Percentiles rank a stretch among this genome's conserved stretches.
Evolutionary conservation across 2,329 filamentous ascomycete species (phyloP).

Genomic region (Nemania abortiva): DNA sequence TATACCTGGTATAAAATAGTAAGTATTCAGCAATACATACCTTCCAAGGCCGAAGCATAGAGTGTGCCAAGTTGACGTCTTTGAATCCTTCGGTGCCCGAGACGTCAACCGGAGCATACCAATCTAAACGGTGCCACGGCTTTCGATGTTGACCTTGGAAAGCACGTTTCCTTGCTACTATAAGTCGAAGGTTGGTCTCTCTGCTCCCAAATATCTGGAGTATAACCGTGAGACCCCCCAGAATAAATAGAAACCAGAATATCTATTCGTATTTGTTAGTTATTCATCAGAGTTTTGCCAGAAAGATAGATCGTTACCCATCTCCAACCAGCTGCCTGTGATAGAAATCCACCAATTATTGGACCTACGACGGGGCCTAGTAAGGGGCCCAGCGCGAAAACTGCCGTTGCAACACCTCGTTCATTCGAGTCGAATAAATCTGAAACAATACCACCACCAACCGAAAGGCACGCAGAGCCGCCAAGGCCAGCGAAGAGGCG

Average conservation of each 20-base stretch:
- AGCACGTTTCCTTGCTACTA: slow-evolving; percentile 30
- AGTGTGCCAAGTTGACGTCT: slow-evolving; percentile 19
- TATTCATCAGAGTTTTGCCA: background rate
- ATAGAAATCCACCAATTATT: slow-evolving; percentile 33
- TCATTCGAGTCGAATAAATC: slow-evolving; percentile 34
- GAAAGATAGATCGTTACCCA: slow-evolving; percentile 24
- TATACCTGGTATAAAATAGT: background rate
- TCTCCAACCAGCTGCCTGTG: slow-evolving; percentile 35
- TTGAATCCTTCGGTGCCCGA: slow-evolving; percentile 11
- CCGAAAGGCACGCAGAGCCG: slow-evolving; percentile 35
- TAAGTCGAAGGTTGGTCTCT: slow-evolving; percentile 34
- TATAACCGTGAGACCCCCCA: slow-evolving; percentile 27
- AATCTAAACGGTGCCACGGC: slow-evolving; percentile 36
- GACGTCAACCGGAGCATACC: slow-evolving; percentile 25
- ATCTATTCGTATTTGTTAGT: slow-evolving; percentile 21
- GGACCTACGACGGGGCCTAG: slow-evolving; percentile 38
- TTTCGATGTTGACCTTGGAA: slow-evolving; percentile 25
- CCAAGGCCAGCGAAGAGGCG: slow-evolving; percentile 29
- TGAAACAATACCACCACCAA: slow-evolving; percentile 36
- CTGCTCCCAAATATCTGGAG: slow-evolving; percentile 29
- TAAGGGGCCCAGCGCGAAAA: slow-evolving; percentile 35
- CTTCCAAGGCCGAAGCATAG: slow-evolving; percentile 28
- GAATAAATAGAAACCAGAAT: slow-evolving; percentile 32
- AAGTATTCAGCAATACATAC: background rate
- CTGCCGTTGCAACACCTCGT: slow-evolving; percentile 31